Percentiles rank a stretch among this genome's conserved stretches.
phyloP scores from a whole-genome alignment of 305 asterid species.

The Caryopteris hybrid region DNA sequence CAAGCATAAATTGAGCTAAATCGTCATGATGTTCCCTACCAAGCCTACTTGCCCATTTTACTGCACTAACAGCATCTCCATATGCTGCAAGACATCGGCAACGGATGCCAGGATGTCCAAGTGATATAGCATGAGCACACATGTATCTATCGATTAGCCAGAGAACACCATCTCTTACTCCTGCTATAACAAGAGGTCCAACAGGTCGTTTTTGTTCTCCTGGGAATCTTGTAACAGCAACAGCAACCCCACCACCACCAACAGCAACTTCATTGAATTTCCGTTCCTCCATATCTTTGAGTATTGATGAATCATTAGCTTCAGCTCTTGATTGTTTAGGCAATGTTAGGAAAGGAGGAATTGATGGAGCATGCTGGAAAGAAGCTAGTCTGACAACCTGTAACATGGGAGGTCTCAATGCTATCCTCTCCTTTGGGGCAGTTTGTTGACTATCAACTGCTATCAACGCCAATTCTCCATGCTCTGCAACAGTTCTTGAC shows the following conservation, averaged over 20 bases:
- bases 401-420: conserved; percentile 93
- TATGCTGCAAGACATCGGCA: conserved; percentile 99
- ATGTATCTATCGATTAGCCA: conserved; percentile 96
- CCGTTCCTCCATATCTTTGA: conserved; percentile 70
- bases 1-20: conserved; percentile 97
- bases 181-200: conserved; percentile 91
- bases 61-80: conserved; percentile 99
- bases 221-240: conserved; percentile 96
- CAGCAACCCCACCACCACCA: conserved; percentile 99
- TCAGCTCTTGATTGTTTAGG: conserved; percentile 82
- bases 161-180: conserved; percentile 96
- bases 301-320: conserved; percentile 50
- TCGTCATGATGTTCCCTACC: conserved; percentile 99
- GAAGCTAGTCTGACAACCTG: conserved; percentile 97
- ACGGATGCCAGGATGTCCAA: conserved; percentile 96
- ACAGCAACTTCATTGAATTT: conserved; percentile 86
- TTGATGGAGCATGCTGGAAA: conserved; percentile 92
- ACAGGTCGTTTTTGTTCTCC: conserved; percentile 95
- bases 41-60: conserved; percentile 98
- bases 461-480: conserved; percentile 91
- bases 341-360: conserved; percentile 86
- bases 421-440: conserved; percentile 61
- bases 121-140: conserved; percentile 98
- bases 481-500: conserved; percentile 78
- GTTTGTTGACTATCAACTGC: conserved; percentile 72